Base-by-base conservation (phyloP, 371 early-diverging fungal genomes). In the Umbelopsis sp. region DNA sequence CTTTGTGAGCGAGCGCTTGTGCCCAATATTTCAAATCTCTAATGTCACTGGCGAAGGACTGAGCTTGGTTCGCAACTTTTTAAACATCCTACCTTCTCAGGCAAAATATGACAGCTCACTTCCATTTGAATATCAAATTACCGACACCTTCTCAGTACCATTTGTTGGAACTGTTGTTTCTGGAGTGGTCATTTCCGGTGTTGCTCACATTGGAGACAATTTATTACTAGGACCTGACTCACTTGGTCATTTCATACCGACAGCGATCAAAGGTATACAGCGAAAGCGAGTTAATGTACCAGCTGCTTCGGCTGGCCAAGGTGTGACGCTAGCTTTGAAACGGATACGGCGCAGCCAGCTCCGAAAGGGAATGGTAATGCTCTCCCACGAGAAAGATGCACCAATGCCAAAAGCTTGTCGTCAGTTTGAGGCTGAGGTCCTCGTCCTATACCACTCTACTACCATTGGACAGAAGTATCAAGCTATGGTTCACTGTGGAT, bases 401-500 rank as follows among this genome's bases (percentile, higher is more conserved):
- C 82, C 81, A 10, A 75, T 83, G 22, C 90, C 92, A 14, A 79
- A 81, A n/a, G 93, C 92, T 0, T 87, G 89, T 14, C 78, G 82
- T 69, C 86, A 85, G 68, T 96, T 96, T 74, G 97, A 96, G 73
- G 97, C 97, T 35, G 97, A 97, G 79, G 85, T 96, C 11, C 78
- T 94, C 50, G 90, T 97, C 0, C 80, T 97, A 44, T 95, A 94
- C 75, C 96, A 96, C 75, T 91, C 92, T 24, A 95, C 97, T 0
- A 97, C 96, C 3, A 97, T 97, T 62, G 87, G 88, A 41, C 80
- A 86, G 57, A 90, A 90, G 67, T 97, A 97, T 76, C 97, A 97
- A 76, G 96, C 97, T 3, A 96, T 97, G 96, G 78, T 97, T 45
- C 96, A 97, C 72, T 95, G 94, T 68, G 95, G 96, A 0, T 86